These are phyloP conservation scores for Thozetella sp. DNA, from an alignment of 495 filamentous ascomycete genomes.

Conservation along the genomic window DNA sequence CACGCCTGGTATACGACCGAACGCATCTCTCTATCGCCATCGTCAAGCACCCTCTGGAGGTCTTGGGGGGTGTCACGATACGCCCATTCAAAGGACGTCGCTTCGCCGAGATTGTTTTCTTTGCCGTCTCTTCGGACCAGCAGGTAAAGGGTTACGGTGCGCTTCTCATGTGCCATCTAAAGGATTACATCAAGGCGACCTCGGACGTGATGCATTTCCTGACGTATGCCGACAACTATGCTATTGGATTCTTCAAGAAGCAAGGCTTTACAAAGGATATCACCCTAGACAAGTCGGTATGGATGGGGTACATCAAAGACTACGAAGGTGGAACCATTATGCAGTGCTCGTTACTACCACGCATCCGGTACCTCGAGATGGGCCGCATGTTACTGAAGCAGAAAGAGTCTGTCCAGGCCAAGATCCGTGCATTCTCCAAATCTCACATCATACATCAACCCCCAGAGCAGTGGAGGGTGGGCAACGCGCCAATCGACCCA, in stretches of 20 bases:
- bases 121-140: conserved; percentile 95
- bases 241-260: conserved; percentile 99
- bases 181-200: conserved; percentile 98
- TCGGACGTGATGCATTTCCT: conserved; percentile 98
- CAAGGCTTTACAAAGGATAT: conserved; percentile 99
- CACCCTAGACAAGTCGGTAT: conserved; percentile 82
- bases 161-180: conserved; percentile 96
- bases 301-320: conserved; percentile 99
- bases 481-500: conserved; percentile 71
- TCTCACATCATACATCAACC: conserved; percentile 86
- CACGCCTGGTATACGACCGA: conserved; percentile 93
- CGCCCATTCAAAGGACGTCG: conserved; percentile 89
- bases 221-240: conserved; percentile 98
- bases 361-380: conserved; percentile 90
- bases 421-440: conserved; percentile 89
- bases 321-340: conserved; percentile 99
- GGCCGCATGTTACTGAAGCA: conserved; percentile 97
- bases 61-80: conserved; percentile 96
- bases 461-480: conserved; percentile 80
- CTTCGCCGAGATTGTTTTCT: conserved; percentile 99
- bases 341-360: conserved; percentile 97
- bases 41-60: conserved; percentile 92
- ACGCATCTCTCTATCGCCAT: conserved; percentile 97
- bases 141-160: conserved; percentile 99
- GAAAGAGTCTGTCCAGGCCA: conserved; percentile 90